A percentile compares a stretch with the other conserved stretches of the same genome.
Evolutionary conservation across 495 filamentous ascomycete genomes (phyloP).

Genomic region (Aspergillus olivimuriae): DNA sequence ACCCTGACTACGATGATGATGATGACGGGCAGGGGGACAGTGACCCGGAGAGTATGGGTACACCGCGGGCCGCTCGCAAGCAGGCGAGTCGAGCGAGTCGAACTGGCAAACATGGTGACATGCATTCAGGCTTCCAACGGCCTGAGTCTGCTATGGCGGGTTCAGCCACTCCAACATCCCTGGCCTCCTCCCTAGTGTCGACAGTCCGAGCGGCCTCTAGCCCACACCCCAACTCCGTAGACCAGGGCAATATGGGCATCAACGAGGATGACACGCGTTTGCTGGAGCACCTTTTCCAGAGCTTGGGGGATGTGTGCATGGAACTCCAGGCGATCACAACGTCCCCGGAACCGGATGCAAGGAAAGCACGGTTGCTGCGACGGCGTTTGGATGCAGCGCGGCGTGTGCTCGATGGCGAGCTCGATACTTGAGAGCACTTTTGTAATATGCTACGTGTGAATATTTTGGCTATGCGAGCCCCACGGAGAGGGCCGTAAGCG

Average conservation of each 20-base stretch:
- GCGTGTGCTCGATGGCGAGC: conserved; percentile 61
- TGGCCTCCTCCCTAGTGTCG: conserved; percentile 34
- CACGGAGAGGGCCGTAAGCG: too few species aligned
- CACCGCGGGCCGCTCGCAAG: conserved; percentile 11
- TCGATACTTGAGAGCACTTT: conserved; percentile 24
- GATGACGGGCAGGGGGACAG: conserved; percentile 3
- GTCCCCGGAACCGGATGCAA: conserved; percentile 41
- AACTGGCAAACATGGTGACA: background rate
- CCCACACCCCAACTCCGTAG: conserved; percentile 21
- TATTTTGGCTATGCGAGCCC: background rate
- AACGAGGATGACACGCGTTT: conserved; percentile 66
- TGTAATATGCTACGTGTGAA: conserved; percentile 3
- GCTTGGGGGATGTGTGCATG: conserved; percentile 61
- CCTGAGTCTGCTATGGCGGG: conserved; percentile 25
- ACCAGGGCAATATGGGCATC: conserved; percentile 37
- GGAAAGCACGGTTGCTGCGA: conserved; percentile 57
- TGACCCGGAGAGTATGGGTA: conserved; percentile 9
- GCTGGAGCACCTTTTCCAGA: conserved; percentile 69
- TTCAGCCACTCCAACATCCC: conserved; percentile 31
- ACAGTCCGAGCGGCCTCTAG: conserved; percentile 36
- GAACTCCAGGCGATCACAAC: conserved; percentile 56
- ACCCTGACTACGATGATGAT: conserved; percentile 11
- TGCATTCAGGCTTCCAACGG: conserved; percentile 11
- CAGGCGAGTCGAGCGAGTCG: conserved; percentile 8
- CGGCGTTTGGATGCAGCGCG: conserved; percentile 67